These are phyloP conservation scores for Tricholoma matsutake DNA, from an alignment of 768 basidiomycete genomes.

Conservation along the genomic window DNA sequence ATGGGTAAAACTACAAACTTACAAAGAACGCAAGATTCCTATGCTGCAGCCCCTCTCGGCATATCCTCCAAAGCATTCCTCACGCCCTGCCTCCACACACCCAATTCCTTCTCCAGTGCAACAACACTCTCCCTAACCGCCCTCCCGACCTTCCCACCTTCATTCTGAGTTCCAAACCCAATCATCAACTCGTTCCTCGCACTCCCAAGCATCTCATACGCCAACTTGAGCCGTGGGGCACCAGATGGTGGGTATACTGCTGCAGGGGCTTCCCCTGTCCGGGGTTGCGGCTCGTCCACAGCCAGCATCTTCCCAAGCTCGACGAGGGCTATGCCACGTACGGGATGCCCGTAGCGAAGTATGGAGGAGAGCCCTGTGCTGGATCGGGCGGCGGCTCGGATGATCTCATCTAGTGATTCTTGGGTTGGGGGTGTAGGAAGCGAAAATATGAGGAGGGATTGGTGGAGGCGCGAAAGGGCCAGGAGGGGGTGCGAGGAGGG, in stretches of 20 bases:
- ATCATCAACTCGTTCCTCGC: constrained; percentile 60
- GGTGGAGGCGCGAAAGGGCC: constrained; percentile 67
- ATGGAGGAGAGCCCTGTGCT: constrained; percentile 51
- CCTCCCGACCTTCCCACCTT: constrained; percentile 69
- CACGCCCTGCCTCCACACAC: constrained; percentile 63
- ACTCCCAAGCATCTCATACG: constrained; percentile 58
- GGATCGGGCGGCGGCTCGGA: constrained; percentile 54
- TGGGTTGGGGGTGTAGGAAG: constrained; percentile 41
- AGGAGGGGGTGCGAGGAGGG: constrained; percentile 77
- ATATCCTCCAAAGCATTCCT: constrained; percentile 52
- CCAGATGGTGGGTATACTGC: constrained; percentile 65
- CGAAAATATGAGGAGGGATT: constrained; percentile 58
- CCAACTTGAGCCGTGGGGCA: constrained; percentile 56
- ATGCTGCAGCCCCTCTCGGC: constrained; percentile 6
- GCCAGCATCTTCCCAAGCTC: constrained; percentile 81
- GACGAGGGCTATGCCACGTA: constrained; percentile 68
- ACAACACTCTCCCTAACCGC: constrained; percentile 59
- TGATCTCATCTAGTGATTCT: constrained; percentile 57
- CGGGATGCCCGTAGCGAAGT: constrained; percentile 68
- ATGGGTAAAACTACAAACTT: too few species aligned
- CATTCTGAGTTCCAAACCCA: constrained; percentile 69
- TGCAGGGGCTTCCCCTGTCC: constrained; percentile 15
- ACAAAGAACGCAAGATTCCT: background rate
- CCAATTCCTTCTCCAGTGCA: constrained; percentile 68
- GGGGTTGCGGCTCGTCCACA: constrained; percentile 67